These are phyloP conservation scores for Xylariaceae sp. DNA, from an alignment of 2,329 filamentous ascomycete species.

Conservation along the genomic window DNA sequence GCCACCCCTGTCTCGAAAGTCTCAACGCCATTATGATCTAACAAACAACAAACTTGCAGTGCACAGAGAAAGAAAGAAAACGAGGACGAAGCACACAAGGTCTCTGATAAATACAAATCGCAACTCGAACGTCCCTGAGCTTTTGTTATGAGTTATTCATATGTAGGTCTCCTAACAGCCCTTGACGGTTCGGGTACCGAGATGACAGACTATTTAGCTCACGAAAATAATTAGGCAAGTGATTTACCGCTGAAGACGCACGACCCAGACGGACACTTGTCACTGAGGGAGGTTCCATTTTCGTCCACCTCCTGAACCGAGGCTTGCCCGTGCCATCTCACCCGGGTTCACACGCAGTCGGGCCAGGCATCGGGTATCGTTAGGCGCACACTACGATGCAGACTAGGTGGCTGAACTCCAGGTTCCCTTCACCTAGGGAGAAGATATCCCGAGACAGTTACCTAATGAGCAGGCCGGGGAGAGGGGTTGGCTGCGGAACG, in stretches of 20 bases:
- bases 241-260: too few species aligned
- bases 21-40: background rate
- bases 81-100: background rate
- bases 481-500: background rate
- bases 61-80: background rate
- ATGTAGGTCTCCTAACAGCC: too few species aligned
- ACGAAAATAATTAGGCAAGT: background rate
- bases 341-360: background rate
- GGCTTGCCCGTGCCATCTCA: background rate
- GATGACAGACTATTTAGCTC: background rate
- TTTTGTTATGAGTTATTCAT: too few species aligned
- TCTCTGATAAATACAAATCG: background rate
- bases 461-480: background rate
- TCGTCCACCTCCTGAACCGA: too few species aligned
- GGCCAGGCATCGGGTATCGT: background rate
- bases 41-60: background rate
- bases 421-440: background rate
- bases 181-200: too few species aligned
- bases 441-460: background rate
- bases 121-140: too few species aligned
- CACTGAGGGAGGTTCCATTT: too few species aligned
- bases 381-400: background rate
- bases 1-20: background rate
- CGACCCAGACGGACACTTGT: too few species aligned
- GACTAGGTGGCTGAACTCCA: background rate